Evolutionary conservation across 306 rosid species (phyloP).

Genomic region (Senna tora): DNA sequence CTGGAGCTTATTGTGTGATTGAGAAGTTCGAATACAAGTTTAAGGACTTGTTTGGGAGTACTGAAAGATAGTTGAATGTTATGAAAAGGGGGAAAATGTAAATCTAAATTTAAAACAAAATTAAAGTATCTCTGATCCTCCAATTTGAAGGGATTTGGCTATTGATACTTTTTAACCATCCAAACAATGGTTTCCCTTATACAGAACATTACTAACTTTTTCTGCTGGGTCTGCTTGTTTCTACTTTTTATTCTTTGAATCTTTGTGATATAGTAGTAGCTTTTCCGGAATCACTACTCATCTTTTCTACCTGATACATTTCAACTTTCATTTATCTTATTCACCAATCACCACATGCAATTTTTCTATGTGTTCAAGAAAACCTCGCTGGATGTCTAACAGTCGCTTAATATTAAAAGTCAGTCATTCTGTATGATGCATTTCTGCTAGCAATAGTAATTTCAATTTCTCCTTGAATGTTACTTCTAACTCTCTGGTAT

Average conservation of each 20-base stretch:
- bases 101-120: too few species aligned
- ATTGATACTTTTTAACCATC: neutral
- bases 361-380: neutral
- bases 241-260: neutral
- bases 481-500: neutral
- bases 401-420: neutral
- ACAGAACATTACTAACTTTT: neutral
- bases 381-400: neutral
- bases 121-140: too few species aligned
- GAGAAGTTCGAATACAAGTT: neutral
- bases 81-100: too few species aligned
- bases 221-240: slow-evolving; percentile 14
- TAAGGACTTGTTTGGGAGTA: too few species aligned
- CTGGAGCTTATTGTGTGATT: neutral
- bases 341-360: too few species aligned
- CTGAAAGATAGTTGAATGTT: too few species aligned
- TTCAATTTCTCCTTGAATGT: neutral
- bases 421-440: neutral
- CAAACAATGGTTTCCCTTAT: too few species aligned
- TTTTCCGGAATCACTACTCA: too few species aligned
- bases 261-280: too few species aligned
- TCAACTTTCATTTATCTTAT: too few species aligned
- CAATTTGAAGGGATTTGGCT: too few species aligned
- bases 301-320: too few species aligned
- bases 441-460: neutral